phyloP scores from a whole-genome alignment of 1,284 basidiomycete species.

The Dichomitus squalens region DNA sequence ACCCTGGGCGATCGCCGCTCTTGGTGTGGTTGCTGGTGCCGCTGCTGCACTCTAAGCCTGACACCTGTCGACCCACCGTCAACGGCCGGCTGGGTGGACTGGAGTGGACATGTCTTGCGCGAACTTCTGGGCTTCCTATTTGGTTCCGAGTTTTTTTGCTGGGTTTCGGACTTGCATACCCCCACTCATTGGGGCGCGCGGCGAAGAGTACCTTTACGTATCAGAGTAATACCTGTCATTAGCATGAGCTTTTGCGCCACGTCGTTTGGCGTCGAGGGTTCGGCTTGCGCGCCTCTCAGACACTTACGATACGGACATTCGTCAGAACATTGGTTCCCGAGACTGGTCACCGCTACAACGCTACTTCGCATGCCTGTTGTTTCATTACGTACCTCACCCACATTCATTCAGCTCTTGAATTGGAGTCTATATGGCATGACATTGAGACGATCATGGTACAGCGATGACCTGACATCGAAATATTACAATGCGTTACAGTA shows the following conservation, averaged over 20 bases:
- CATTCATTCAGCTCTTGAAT: constrained; percentile 4
- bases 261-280: not conserved
- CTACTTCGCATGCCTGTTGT: constrained; percentile 12
- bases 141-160: not conserved
- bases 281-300: not conserved
- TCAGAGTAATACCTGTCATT: constrained; percentile 12
- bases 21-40: constrained; percentile 30
- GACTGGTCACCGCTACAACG: constrained; percentile 2
- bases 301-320: constrained; percentile 6
- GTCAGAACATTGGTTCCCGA: constrained; percentile 14
- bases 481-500: not conserved
- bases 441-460: not conserved
- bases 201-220: constrained; percentile 11
- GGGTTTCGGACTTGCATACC: not conserved
- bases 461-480: too few relatives aligned
- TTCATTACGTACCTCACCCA: constrained; percentile 13
- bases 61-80: not conserved
- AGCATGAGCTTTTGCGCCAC: not conserved
- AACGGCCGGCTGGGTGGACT: not conserved
- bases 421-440: not conserved
- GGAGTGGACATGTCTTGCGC: not conserved
- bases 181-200: constrained; percentile 1
- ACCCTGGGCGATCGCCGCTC: constrained; percentile 27
- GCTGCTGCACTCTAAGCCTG: constrained; percentile 25
- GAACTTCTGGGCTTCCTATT: not conserved